Evolutionary conservation across 208 protist genomes (phyloP).

Genomic region (Leishmania amazonensis): DNA sequence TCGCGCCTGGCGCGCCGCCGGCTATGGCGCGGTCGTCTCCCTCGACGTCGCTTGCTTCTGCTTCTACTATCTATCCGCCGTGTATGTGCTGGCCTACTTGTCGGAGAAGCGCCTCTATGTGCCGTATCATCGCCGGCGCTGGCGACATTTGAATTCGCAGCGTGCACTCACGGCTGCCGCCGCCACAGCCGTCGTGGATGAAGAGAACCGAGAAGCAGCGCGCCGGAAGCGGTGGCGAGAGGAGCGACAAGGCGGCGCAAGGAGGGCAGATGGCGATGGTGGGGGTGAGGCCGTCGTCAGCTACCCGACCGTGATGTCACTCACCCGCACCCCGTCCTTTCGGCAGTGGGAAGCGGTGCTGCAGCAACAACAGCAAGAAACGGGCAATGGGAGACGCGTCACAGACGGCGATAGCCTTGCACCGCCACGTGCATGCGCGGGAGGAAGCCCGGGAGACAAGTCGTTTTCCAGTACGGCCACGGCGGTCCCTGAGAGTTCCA

Average conservation of each 20-base stretch:
- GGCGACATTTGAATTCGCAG: constrained; percentile 25
- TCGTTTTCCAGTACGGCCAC: neutral
- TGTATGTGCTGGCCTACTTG: constrained; percentile 45
- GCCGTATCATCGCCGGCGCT: constrained; percentile 36
- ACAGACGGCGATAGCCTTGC: neutral
- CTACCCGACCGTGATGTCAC: constrained; percentile 10
- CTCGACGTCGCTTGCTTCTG: constrained; percentile 46
- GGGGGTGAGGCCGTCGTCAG: neutral
- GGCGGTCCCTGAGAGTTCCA: neutral
- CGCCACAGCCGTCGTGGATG: neutral
- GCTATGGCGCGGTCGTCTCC: constrained; percentile 39
- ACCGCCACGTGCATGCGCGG: neutral
- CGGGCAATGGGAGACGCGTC: neutral
- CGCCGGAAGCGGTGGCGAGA: neutral
- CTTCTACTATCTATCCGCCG: constrained; percentile 30
- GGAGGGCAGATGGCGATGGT: neutral
- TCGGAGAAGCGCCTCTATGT: constrained; percentile 57
- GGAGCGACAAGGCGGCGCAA: neutral
- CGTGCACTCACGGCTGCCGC: constrained; percentile 1
- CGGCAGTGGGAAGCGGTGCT: constrained; percentile 15
- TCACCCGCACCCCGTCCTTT: constrained; percentile 28
- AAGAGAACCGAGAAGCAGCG: neutral
- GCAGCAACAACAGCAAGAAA: neutral
- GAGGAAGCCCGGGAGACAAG: neutral
- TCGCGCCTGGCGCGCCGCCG: constrained; percentile 44